Evolutionary conservation across 2,329 filamentous ascomycete species (phyloP).

Genomic region (Venturia oleaginea): DNA sequence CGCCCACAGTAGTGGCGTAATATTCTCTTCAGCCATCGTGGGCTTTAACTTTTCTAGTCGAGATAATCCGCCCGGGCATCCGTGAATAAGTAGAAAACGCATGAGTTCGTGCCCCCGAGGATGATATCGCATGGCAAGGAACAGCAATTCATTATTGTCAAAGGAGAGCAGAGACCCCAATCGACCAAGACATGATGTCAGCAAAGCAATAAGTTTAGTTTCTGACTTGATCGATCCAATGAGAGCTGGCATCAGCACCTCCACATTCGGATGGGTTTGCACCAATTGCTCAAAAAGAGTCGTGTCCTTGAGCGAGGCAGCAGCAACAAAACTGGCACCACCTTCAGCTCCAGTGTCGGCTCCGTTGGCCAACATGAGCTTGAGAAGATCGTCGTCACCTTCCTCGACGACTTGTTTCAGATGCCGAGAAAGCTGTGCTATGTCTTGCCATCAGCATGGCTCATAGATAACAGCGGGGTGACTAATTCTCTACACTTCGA

Average conservation of each 20-base stretch:
- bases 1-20: conserved; percentile 12
- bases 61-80: conserved; percentile 5
- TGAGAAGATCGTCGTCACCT: background rate
- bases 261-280: background rate
- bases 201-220: background rate
- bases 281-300: conserved; percentile 4
- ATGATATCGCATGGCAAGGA: conserved; percentile 3
- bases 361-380: background rate
- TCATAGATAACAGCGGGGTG: too few relatives aligned
- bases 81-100: background rate
- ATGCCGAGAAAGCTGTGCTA: conserved; percentile 3
- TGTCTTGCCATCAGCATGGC: background rate
- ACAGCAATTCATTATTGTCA: conserved; percentile 1
- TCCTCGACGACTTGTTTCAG: conserved; percentile 5
- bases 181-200: background rate
- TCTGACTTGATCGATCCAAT: background rate
- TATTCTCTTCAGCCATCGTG: background rate
- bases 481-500: too few relatives aligned
- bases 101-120: conserved; percentile 5
- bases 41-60: background rate
- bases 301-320: background rate
- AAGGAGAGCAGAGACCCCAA: background rate
- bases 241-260: background rate
- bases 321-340: background rate
- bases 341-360: background rate